A percentile compares a stretch with the other conserved stretches of the same genome.
Conservation (phyloP, 257 asterid species). For the Solanum bulbocastanum region DNA sequence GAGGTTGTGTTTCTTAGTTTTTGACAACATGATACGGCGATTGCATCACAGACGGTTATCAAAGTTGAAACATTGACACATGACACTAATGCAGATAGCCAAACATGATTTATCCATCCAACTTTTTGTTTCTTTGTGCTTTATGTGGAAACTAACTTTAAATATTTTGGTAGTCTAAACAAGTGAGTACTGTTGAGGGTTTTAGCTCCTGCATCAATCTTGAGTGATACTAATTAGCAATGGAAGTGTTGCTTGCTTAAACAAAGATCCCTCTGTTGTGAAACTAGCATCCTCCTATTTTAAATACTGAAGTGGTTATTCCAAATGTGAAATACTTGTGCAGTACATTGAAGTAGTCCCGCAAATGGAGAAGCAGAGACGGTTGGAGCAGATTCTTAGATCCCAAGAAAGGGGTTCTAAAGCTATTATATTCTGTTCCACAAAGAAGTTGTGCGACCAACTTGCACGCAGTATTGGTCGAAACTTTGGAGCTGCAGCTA, state of each 20-base stretch:
- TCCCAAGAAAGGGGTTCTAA: slow-evolving; percentile 87
- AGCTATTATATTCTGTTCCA: slow-evolving; percentile 77
- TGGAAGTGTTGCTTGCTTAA: not conserved
- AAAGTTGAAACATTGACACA: not conserved
- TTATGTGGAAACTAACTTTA: not conserved
- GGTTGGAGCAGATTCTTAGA: slow-evolving; percentile 87
- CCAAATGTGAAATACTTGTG: not conserved
- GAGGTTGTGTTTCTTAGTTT: not conserved
- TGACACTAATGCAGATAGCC: not conserved
- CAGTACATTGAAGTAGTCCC: slow-evolving; percentile 92
- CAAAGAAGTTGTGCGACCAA: slow-evolving; percentile 83
- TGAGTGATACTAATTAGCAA: not conserved
- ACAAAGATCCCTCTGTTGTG: not conserved
- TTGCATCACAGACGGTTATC: not conserved
- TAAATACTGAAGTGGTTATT: not conserved
- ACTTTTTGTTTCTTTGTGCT: not conserved
- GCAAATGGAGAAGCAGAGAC: slow-evolving; percentile 88
- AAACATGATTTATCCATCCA: not conserved
- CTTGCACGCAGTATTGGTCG: slow-evolving; percentile 76
- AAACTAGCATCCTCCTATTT: not conserved
- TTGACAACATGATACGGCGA: not conserved
- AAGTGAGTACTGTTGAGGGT: not conserved
- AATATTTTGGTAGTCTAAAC: not conserved
- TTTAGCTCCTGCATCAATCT: not conserved
- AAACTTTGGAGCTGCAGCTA: slow-evolving; percentile 86